A percentile compares a stretch with the other conserved stretches of the same genome.
phyloP scores from a whole-genome alignment of 1,284 basidiomycete genomes.

The Rhizoctonia solani region DNA sequence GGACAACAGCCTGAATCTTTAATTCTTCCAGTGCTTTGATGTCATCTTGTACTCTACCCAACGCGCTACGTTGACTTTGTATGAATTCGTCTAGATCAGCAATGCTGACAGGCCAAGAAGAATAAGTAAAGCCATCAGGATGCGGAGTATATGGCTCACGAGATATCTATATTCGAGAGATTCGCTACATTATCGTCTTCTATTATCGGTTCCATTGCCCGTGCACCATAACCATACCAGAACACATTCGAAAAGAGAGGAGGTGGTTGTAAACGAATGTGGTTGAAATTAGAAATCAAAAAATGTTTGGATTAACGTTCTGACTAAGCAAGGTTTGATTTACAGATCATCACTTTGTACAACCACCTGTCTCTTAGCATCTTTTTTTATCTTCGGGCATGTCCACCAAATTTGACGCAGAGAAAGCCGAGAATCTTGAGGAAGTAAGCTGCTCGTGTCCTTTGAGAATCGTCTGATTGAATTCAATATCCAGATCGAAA shows the following conservation, averaged over 20 bases:
- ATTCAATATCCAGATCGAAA: conserved; percentile 74
- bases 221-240: conserved; percentile 17
- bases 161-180: background rate
- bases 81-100: conserved; percentile 27
- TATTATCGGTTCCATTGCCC: conserved; percentile 5
- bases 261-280: background rate
- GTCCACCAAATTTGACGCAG: conserved; percentile 71
- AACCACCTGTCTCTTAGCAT: background rate
- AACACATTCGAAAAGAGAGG: conserved; percentile 13
- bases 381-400: conserved; percentile 34
- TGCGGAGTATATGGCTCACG: background rate
- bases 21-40: conserved; percentile 21
- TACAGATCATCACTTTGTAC: conserved; percentile 14
- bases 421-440: conserved; percentile 83
- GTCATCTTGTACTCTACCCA: background rate
- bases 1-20: conserved; percentile 9
- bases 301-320: conserved; percentile 7
- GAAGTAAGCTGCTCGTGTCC: conserved; percentile 60
- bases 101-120: conserved; percentile 1
- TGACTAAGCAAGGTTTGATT: background rate
- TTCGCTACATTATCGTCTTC: background rate
- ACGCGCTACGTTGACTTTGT: background rate
- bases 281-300: conserved; percentile 16
- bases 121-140: background rate
- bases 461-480: conserved; percentile 36